Base-by-base conservation (phyloP, 306 rosid species). In the Sechiopsis laciniata region DNA sequence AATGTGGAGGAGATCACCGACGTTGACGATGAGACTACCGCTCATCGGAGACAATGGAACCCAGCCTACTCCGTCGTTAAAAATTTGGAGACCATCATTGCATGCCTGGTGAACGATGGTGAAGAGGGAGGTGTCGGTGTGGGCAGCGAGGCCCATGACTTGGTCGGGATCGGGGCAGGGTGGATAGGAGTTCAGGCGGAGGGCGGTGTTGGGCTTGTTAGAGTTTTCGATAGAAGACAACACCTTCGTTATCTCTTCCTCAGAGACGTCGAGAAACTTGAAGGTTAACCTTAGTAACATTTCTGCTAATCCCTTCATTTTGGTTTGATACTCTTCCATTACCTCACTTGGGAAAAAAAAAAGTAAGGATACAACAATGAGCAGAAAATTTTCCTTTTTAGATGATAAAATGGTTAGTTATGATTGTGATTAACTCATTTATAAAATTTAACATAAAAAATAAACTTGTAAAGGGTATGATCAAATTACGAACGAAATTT, bases 91-190 rank as follows among this genome's bases (percentile, higher is more conserved):
- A 11, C 91, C 95, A 0, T 12, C n/a, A 3, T 29, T 58, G 21
- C 1, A 20, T 3, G 74, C 53, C 60, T 83, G 91, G 76, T 76
- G 15, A 0, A 86, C 60, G 46, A 86, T 22, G 45, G 95, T 88
- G 53, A 86, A 67, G 20, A 86, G 2, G 2, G 90, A 84, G 7
- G 91, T 76, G 83, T 86, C 91, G 0, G 86, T 83, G 26, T 84
- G 91, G 22, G 88, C 81, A 35, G 85, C 86, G 40, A 88, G 13
- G 75, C 95, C 95, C 83, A 86, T 81, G 54, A 82, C 88, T 17
- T 35, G 76, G 11, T 19, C 13, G 0, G 89, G 89, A 50, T 86
- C 84, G 0, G 87, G 91, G 75, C 91, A 86, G 0, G 68, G 20
- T 5, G 89, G 95, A 72, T 84, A 84, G 5, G 89, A 86, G 80